Evolutionary conservation across 805 yeast genomes (phyloP), one percentile per base, ranked within the genome.

Genomic region (Wickerhamiella allomyrinae): DNA sequence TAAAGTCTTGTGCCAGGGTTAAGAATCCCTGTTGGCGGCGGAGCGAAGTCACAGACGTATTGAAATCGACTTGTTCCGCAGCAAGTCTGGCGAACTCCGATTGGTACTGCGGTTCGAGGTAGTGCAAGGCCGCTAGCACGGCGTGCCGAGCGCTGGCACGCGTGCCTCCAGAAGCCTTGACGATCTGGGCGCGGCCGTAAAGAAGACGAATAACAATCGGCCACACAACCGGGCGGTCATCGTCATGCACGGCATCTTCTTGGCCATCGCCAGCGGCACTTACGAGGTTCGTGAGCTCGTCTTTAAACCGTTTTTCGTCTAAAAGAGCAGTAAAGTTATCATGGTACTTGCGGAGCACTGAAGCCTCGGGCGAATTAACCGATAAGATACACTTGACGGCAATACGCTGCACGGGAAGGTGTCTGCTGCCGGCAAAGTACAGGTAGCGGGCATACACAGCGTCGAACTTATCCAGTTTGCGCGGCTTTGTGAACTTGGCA

Each of bases 271-370:
- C 49, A 8, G 46, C 43, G 5, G 34, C 25, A 13, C 46, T 38
- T 15, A 83, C 61, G 31, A 91, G 69, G 14, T 69, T 71, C 17
- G 81, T 66, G 23, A 87, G 63, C 59, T 87, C 96, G 60, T 91
- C 98, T 45, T 85, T 74, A 64, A 85, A 87, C 14, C 79, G 64
- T 2, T 82, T 73, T 46, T 85, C 94, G 57, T 89, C 95, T 14
- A 89, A 63, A 44, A 91, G 60, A 47, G 79, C 86, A 37, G 63
- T 70, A 51, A 91, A 63, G 50, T 79, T 78, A 46, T 80, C 94
- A 43, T 70, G 67, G 55, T 85, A 89, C 55, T 78, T 80, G 41
- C 69, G 70, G 25, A 84, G 60, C 3, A 34, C 21, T 10, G 34
- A 42, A 9, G 42, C 37, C 3, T 65, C 66, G 1, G 71, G 68